Base-by-base conservation (phyloP, 805 yeast genomes). In the Lipomyces lipofer region DNA sequence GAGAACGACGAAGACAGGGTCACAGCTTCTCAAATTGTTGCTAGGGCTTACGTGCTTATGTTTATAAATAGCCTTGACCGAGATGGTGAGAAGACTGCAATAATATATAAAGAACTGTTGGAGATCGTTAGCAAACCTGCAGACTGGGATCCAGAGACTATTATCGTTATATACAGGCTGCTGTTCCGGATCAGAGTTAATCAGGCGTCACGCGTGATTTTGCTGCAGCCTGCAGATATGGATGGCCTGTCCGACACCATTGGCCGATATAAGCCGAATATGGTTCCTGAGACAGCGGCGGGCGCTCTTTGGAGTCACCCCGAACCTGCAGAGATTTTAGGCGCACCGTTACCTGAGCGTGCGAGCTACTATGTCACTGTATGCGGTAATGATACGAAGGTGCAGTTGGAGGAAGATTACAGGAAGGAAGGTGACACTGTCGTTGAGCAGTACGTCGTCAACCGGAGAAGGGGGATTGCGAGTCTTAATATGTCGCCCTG, bases 161-260 rank as follows among this genome's bases (percentile, higher is more conserved):
- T 62, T 42, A 45, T 85, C n/a, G 71, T 75, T 3, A 67, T 81
- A 2, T 72, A 82, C 5, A 75, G 84, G 47, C 69, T 81, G 13
- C 69, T 86, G 51, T 70, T 79, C 17, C 72, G 89, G 56, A 70
- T 84, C 1, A 73, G 92, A 49, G 73, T 73, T 0, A 76, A 82
- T 1, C 64, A 71, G 12, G 75, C 75, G 2, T 72, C 74, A 4
- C 69, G 67, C 32, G 68, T 85, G 1, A 80, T 74, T 63, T 70
- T 85, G 40, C 69, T 80, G 2, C 70, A 74, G 6, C 85, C 86
- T 3, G 66, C 69, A 1, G 88, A 86, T 64, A 80, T 84, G 73
- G 85, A 80, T 39, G 89, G 88, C 0, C 68, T 86, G 15, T 79
- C 88, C 8, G 78, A 83, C 2, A 77, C 82, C 0, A 74, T 85